Percentiles rank a stretch among this genome's conserved stretches.
Conservation (phyloP, 345 rosid genomes). For the Eucalyptus pumila region DNA sequence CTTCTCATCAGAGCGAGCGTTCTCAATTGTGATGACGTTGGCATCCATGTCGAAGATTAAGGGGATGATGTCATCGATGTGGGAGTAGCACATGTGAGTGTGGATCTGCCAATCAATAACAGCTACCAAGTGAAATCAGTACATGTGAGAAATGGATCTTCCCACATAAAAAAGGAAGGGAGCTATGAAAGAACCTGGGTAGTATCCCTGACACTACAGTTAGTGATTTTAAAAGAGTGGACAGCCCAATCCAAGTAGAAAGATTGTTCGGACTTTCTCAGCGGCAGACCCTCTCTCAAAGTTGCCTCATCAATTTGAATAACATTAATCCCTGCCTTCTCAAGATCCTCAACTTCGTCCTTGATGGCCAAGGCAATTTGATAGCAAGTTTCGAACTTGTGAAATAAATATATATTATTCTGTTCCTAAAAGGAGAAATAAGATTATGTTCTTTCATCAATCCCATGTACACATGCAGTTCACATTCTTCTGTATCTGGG, state of each 20-base stretch:
- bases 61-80: conserved; percentile 50
- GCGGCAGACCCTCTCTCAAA: conserved; percentile 87
- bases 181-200: conserved; percentile 43
- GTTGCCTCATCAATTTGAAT: conserved; percentile 98
- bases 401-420: background rate
- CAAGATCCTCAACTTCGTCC: conserved; percentile 93
- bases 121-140: background rate
- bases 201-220: conserved; percentile 67
- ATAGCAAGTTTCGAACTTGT: conserved; percentile 77
- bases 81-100: conserved; percentile 64
- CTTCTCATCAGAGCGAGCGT: conserved; percentile 77
- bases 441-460: fast-evolving
- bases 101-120: conserved; percentile 27
- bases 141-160: fast-evolving
- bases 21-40: conserved; percentile 68
- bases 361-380: conserved; percentile 98
- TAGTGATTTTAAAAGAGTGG: conserved; percentile 91
- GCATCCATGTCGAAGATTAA: conserved; percentile 54
- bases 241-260: conserved; percentile 97
- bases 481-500: too few relatives aligned
- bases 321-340: conserved; percentile 71
- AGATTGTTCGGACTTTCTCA: conserved; percentile 86
- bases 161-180: fast-evolving
- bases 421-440: background rate
- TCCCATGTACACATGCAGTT: too few relatives aligned